Percentiles rank a stretch among this genome's conserved stretches.
Evolutionary conservation across 257 asterid species (phyloP).

Genomic region (Haberlea rhodopensis): DNA sequence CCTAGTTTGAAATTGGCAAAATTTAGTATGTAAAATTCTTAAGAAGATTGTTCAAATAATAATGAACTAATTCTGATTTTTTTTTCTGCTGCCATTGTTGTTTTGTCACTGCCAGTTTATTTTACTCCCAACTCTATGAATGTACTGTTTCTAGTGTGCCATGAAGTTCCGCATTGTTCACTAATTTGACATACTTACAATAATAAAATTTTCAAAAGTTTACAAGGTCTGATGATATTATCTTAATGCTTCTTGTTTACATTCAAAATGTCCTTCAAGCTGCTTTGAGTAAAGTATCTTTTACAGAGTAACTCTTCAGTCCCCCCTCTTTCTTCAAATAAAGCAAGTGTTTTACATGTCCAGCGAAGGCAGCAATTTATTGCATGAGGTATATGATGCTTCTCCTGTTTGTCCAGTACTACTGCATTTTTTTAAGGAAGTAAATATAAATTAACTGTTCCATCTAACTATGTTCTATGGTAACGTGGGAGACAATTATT

Average conservation of each 20-base stretch:
- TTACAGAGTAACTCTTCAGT: constrained; percentile 61
- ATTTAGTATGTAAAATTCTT: neutral
- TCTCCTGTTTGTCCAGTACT: constrained; percentile 9
- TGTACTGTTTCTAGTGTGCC: neutral
- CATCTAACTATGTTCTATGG: too few species aligned
- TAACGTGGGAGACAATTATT: neutral
- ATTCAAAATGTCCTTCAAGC: constrained; percentile 13
- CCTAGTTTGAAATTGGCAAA: neutral
- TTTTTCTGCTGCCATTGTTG: neutral
- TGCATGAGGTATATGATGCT: constrained; percentile 73
- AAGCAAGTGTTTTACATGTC: constrained; percentile 95
- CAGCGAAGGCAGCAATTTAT: constrained; percentile 87
- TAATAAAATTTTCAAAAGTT: neutral
- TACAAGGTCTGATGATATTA: constrained; percentile 2
- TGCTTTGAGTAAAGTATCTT: constrained; percentile 29
- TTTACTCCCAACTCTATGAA: neutral
- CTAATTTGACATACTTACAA: neutral
- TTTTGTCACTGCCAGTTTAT: neutral
- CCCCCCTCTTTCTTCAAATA: constrained; percentile 74
- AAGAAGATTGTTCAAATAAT: neutral
- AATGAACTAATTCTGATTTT: neutral
- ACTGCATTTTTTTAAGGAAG: constrained; percentile 1
- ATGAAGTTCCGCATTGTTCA: neutral
- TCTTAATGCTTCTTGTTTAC: neutral
- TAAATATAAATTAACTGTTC: neutral